Base-by-base conservation (phyloP, 202 grass and related monocot genomes). In the Panicum virgatum region DNA sequence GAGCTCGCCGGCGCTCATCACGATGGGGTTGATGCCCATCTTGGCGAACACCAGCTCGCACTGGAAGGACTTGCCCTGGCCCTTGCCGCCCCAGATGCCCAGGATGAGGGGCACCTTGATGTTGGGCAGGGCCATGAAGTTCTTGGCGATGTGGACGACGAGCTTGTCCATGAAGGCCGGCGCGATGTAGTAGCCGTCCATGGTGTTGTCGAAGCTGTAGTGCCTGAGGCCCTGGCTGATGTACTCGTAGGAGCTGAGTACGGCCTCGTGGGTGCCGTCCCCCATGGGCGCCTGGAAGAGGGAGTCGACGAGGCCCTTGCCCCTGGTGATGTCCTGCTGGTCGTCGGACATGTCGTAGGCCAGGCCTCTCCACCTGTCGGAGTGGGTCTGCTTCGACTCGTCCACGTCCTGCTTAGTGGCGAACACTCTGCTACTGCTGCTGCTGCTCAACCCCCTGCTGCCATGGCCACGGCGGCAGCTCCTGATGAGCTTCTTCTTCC, bases 11-110 rank as follows among this genome's bases (percentile, higher is more conserved):
- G n/a, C n/a, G n/a, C n/a, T n/a, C n/a, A n/a, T n/a, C n/a, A n/a
- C n/a, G n/a, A n/a, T n/a, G n/a, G n/a, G n/a, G n/a, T n/a, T n/a
- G 82, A 98, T 98, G 67, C 96, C 92, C 92, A 98, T 87, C 90
- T 98, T 98, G 84, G 96, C 75, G 74, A 98, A 98, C 52, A 95
- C 96, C 15, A 98, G 96, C 76, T 98, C 96, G n/a, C 90, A 93
- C 32, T 98, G 92, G 88, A 98, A 98, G 12, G 96, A 98, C 86
- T 98, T 98, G 15, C 96, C 96, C 22, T 98, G 96, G 75, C 96
- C 96, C 84, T 98, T 98, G 67, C 96, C 96, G 90, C 96, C 96
- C 96, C 96, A 98, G 73, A 98, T 81, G 87, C 96, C 96, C 82
- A 98, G 73, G 88, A 98, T 98, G 12, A 98, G 90, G 5, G 96